A percentile compares a stretch with the other conserved stretches of the same genome.
phyloP scores from a whole-genome alignment of 352 stramenopile genomes.

The Globisporangium takayamanum region DNA sequence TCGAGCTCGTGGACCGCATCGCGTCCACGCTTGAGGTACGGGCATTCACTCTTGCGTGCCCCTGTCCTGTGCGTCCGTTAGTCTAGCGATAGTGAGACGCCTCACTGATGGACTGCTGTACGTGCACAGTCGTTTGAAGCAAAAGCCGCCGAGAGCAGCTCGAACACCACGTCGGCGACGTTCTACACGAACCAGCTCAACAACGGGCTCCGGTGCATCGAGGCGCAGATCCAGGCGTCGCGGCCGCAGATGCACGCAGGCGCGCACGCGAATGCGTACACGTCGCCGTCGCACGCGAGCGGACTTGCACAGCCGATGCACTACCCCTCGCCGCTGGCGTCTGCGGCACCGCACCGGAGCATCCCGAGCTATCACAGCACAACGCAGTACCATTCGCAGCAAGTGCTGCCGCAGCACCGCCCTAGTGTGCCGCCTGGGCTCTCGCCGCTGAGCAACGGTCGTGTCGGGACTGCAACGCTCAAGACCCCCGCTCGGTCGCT shows the following conservation, averaged over 20 bases:
- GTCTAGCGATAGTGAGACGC: not conserved
- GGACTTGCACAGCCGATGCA: not conserved
- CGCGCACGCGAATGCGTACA: not conserved
- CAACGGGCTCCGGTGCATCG: slow-evolving; percentile 37
- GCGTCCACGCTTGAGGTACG: slow-evolving; percentile 48
- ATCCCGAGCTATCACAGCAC: slow-evolving; percentile 10
- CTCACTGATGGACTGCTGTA: not conserved
- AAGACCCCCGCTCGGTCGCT: not conserved
- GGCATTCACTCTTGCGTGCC: not conserved
- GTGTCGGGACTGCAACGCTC: not conserved
- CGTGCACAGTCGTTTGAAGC: slow-evolving; percentile 32
- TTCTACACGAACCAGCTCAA: slow-evolving; percentile 57
- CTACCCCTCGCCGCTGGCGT: not conserved
- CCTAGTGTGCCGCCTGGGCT: not conserved
- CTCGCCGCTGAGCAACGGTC: slow-evolving; percentile 2
- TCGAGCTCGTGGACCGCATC: slow-evolving; percentile 76
- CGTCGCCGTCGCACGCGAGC: not conserved
- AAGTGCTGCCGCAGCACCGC: slow-evolving; percentile 2
- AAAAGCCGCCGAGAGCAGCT: slow-evolving; percentile 36
- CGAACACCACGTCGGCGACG: slow-evolving; percentile 36
- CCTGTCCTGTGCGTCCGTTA: not conserved
- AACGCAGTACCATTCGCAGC: slow-evolving; percentile 1
- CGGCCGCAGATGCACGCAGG: slow-evolving; percentile 13
- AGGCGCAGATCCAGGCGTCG: slow-evolving; percentile 30
- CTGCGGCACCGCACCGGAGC: slow-evolving; percentile 4